Evolutionary conservation across 192 early-diverging fungal species (phyloP), one percentile per base, ranked within the genome.

Genomic region (Dispira simplex): DNA sequence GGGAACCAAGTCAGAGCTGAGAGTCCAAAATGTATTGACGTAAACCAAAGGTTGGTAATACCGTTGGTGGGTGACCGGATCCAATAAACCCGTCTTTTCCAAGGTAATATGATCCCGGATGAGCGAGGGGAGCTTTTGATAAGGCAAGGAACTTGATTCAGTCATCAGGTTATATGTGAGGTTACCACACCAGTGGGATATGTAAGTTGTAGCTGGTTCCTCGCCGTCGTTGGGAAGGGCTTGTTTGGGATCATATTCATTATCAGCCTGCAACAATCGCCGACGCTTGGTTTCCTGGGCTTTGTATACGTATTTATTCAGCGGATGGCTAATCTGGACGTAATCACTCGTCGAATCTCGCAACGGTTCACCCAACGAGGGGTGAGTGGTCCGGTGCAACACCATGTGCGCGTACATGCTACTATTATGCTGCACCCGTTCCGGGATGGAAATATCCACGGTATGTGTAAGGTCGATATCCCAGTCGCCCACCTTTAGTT

Each of bases 21-120:
- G 68, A 59, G 82, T 63, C 91, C 90, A 95, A 60, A 95, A 95
- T 58, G 91, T 87, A 63, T 95, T 90, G 18, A 77, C 75, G 59
- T 76, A 85, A 46, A 91, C 73, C 28, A 84, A 67, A 8, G 92
- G 92, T 27, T 76, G 73, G 67, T 83, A 90, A 67, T 78, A 73
- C 21, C 55, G 11, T 3, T 70, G 70, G 46, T 73, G 66, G 48
- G 60, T 45, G 21, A 58, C n/a, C 4, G 65, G 55, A 16, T 63
- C 52, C 14, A 10, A 25, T 4, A 28, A 2, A 8, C 14, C 26
- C 4, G 51, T 23, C 6, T 20, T 28, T 21, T 23, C 39, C 21
- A 47, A 25, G 2, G 32, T 18, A 18, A 67, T 26, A 9, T 44
- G 51, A 46, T 63, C 18, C 5, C 27, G 52, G 8, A 63, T 32